Conservation (phyloP, 352 stramenopile genomes). For the Phytophthora fragariaefolia region DNA sequence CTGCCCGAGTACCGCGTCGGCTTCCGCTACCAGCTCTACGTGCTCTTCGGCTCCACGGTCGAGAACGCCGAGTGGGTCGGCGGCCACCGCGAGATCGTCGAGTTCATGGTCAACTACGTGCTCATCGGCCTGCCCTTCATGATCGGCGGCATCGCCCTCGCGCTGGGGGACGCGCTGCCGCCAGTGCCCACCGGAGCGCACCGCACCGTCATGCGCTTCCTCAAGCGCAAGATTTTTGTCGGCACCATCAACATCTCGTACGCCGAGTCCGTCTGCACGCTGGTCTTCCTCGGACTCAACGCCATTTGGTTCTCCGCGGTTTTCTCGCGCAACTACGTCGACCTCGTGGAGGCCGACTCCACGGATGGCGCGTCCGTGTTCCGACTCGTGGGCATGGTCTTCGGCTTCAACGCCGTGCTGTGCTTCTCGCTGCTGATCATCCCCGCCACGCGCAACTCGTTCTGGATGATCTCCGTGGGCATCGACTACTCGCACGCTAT, state of each 20-base stretch:
- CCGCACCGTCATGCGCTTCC: slow-evolving; percentile 76
- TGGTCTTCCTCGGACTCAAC: slow-evolving; percentile 81
- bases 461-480: slow-evolving; percentile 86
- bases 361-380: slow-evolving; percentile 55
- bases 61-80: slow-evolving; percentile 67
- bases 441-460: slow-evolving; percentile 74
- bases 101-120: slow-evolving; percentile 77
- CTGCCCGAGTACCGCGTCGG: slow-evolving; percentile 73
- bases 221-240: slow-evolving; percentile 85
- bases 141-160: slow-evolving; percentile 70
- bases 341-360: slow-evolving; percentile 55
- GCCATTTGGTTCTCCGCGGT: slow-evolving; percentile 82
- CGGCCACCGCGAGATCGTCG: slow-evolving; percentile 75
- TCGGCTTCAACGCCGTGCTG: slow-evolving; percentile 81
- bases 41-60: slow-evolving; percentile 62
- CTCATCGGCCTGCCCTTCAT: slow-evolving; percentile 79
- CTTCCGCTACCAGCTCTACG: slow-evolving; percentile 71
- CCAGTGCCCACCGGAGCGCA: slow-evolving; percentile 74
- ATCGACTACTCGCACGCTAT: slow-evolving; percentile 89
- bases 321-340: slow-evolving; percentile 72
- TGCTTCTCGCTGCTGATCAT: slow-evolving; percentile 72
- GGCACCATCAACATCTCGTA: slow-evolving; percentile 80
- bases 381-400: slow-evolving; percentile 58
- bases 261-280: slow-evolving; percentile 69
- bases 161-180: slow-evolving; percentile 69